A percentile compares a stretch with the other conserved stretches of the same genome.
phyloP scores from a whole-genome alignment of 2,329 filamentous ascomycete species.

The Aotearoamyces nothofagi region DNA sequence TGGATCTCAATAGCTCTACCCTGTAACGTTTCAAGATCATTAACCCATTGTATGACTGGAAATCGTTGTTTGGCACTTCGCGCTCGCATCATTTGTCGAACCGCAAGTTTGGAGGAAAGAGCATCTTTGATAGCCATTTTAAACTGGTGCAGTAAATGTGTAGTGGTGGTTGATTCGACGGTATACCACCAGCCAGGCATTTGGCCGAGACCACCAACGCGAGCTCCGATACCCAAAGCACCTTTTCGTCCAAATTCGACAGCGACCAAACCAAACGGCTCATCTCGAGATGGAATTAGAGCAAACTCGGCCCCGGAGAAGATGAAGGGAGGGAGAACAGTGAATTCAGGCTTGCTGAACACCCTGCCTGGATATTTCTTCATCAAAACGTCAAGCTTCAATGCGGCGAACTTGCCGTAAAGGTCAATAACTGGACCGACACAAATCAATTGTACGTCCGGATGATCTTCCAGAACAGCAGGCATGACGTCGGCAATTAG shows the following conservation, averaged over 20 bases:
- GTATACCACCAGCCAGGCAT: constrained; percentile 62
- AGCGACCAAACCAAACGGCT: constrained; percentile 52
- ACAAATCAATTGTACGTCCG: constrained; percentile 43
- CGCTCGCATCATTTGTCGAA: constrained; percentile 46
- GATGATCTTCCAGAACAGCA: constrained; percentile 41
- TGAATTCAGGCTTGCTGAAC: constrained; percentile 51
- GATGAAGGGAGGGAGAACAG: constrained; percentile 44
- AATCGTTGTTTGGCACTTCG: constrained; percentile 50
- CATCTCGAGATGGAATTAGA: constrained; percentile 49
- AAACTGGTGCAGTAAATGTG: constrained; percentile 49
- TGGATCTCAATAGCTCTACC: constrained; percentile 38
- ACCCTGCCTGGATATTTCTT: constrained; percentile 47
- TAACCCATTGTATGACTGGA: constrained; percentile 51
- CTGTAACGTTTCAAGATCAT: constrained; percentile 48
- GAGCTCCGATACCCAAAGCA: constrained; percentile 47
- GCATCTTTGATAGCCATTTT: constrained; percentile 45
- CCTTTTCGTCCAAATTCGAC: constrained; percentile 56
- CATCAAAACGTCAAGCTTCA: constrained; percentile 49
- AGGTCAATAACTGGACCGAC: constrained; percentile 52
- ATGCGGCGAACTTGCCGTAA: constrained; percentile 49
- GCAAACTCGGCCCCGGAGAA: constrained; percentile 53
- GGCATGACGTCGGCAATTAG: constrained; percentile 53
- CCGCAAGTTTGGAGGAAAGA: constrained; percentile 37
- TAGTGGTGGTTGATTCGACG: constrained; percentile 47
- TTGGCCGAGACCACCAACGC: constrained; percentile 48